Evolutionary conservation across 2,329 filamentous ascomycete genomes (phyloP).

Genomic region (Aureobasidium lini): DNA sequence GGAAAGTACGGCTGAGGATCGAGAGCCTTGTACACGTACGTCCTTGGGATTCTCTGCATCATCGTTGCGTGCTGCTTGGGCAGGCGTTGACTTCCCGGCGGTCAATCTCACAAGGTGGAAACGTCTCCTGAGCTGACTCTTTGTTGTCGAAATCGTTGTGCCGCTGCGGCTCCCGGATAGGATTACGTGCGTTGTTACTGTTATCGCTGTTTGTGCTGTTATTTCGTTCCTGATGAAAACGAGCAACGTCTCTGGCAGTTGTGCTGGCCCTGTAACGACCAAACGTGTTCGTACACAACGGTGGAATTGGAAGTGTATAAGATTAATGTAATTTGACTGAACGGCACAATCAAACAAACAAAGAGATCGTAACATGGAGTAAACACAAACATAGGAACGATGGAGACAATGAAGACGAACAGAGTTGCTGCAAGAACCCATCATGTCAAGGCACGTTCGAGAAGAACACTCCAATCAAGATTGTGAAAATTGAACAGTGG

Average conservation of each 20-base stretch:
- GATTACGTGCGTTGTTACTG: neutral
- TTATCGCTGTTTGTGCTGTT: slow-evolving; percentile 6
- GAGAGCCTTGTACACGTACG: neutral
- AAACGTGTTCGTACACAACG: slow-evolving; percentile 11
- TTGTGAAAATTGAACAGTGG: too few relatives aligned
- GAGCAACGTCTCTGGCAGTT: slow-evolving; percentile 3
- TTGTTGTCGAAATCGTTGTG: slow-evolving; percentile 3
- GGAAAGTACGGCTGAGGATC: slow-evolving; percentile 1
- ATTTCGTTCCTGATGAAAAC: slow-evolving; percentile 8
- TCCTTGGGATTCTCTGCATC: neutral
- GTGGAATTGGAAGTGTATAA: slow-evolving; percentile 1
- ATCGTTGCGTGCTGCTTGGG: neutral
- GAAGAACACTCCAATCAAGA: too few relatives aligned
- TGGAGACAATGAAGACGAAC: neutral
- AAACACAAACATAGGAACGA: neutral
- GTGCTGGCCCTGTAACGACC: slow-evolving; percentile 4
- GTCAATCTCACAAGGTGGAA: neutral
- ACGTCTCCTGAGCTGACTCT: neutral
- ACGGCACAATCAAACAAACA: slow-evolving; percentile 3
- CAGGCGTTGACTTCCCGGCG: neutral
- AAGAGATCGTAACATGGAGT: neutral
- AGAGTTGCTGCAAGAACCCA: neutral
- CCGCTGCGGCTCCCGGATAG: neutral
- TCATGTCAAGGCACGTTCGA: too few relatives aligned
- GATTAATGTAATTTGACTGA: slow-evolving; percentile 8